Base-by-base conservation (phyloP, 306 rosid genomes). In the Elaeagnus macrophylla region DNA sequence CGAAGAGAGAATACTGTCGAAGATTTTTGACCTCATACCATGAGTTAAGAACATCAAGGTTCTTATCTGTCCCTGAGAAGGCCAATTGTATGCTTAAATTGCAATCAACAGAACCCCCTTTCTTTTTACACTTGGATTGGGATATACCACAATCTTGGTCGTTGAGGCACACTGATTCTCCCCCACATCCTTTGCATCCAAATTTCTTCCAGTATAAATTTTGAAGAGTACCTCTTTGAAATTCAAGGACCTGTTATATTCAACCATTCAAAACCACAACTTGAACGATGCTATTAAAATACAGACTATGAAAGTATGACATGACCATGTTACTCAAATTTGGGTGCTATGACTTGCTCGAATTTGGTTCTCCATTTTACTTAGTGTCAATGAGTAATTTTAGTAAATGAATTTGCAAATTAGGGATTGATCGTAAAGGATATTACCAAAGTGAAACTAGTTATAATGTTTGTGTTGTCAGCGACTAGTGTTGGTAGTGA, bases 51-150 rank as follows among this genome's bases (percentile, higher is more conserved):
- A 64, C 93, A 49, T 71, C 54, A 12, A 84, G 95, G 61, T 84
- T 75, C 77, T 67, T 82, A 70, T 91, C 95, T 60, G 95, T 86
- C 44, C 99, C 96, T 54, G 99, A 82, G 74, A 91, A 87, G 48
- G 84, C 32, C 71, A 91, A 61, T 41, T 82, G 99, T 61, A 87
- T 71, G 73, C 85, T 72, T 40, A 91, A 9, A 36, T 75, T 78
- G 85, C 96, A 86, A 57, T 62, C 76, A 39, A 40, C 36, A 18
- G 46, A 13, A 2, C 78, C 88, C 15, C 84, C 93, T 56, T 61
- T 58, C 67, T 56, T 72, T 36, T 62, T 70, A 49, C 99, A 86
- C 57, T 80, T 53, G 9, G 77, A 64, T 56, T 35, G 80, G 62
- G 85, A 67, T 56, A 87, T 77, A 45, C 87, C 94, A 69, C 99